phyloP scores from a whole-genome alignment of 1,139 yeast genomes.

The Keqinozyma sinolaborantium region DNA sequence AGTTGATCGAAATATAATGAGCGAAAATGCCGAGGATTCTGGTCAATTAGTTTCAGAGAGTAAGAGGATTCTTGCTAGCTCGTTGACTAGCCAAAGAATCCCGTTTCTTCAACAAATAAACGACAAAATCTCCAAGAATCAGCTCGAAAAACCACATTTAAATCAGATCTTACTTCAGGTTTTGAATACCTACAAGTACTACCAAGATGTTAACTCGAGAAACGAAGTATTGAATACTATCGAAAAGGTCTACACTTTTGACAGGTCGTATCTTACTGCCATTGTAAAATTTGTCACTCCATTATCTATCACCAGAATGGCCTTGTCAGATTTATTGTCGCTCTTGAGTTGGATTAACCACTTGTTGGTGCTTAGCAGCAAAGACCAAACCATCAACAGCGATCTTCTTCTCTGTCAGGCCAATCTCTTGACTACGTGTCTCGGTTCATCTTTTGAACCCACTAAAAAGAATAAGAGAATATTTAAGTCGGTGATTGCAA shows the following conservation, averaged over 20 bases:
- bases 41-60: neutral
- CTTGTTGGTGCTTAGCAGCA: constrained; percentile 20
- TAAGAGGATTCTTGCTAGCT: constrained; percentile 8
- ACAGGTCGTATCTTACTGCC: constrained; percentile 7
- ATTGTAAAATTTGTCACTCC: constrained; percentile 39
- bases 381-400: constrained; percentile 4
- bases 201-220: constrained; percentile 49
- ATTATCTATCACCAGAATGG: constrained; percentile 31
- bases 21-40: neutral
- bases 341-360: constrained; percentile 54
- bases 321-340: constrained; percentile 53
- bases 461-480: constrained; percentile 45
- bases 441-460: constrained; percentile 6
- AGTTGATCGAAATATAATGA: constrained; percentile 1
- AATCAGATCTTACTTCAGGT: constrained; percentile 20
- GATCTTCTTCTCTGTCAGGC: constrained; percentile 1
- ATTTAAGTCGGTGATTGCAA: constrained; percentile 36
- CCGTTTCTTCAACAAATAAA: constrained; percentile 19
- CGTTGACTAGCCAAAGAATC: constrained; percentile 32
- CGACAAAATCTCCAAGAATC: neutral
- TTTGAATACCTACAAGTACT: constrained; percentile 46
- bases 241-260: constrained; percentile 1
- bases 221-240: constrained; percentile 36
- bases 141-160: constrained; percentile 6
- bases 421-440: constrained; percentile 5